Evolutionary conservation across 108 stramenopile genomes (phyloP), one percentile per base, ranked within the genome.

Genomic region (Aurantiochytrium sp.): DNA sequence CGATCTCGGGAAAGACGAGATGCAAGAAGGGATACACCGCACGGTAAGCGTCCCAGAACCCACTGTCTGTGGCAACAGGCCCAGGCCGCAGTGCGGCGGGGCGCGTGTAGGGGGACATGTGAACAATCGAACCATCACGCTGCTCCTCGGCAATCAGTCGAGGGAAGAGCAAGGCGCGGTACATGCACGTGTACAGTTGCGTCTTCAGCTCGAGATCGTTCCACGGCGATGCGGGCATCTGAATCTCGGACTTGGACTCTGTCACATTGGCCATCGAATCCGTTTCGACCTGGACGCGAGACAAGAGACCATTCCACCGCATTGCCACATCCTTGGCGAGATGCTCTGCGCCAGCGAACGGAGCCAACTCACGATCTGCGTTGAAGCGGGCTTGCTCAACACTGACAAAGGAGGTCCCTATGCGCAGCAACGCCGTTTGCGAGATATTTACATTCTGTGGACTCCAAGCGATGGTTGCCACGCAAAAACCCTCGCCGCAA

Each of bases 1-100:
- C 72, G 25, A 87, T 12, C 43, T 91, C 90, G 1, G 90, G 89
- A 42, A 88, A 91, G 4, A 71, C 58, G 0, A 91, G 58, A 5
- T 60, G 25, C 5, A 91, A 49, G 0, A 91, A n/a, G 0, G 91
- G 89, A 35, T 91, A 91, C 19, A 91, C 91, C 28, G 91, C 88
- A 10, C 91, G 76, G 51, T 90, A 91, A 19, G 91, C 89, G 87
- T 91, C 91, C 91, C 91, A 91, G 35, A 91, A 89, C 0, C 91
- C 91, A 43, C 89, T 91, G 59, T 91, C 91, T 5, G 91, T 91
- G 21, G 87, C 87, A 21, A 91, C 57, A 5, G 53, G 28, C 5
- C 91, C 91, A 4, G 60, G 25, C 28, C 21, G 58, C 5, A 88
- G 59, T 10, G 29, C 14, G 5, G 60, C 89, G 55, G 47, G 42